phyloP scores from a whole-genome alignment of 139 green algal genomes.

The Zygnema circumcarinatum region DNA sequence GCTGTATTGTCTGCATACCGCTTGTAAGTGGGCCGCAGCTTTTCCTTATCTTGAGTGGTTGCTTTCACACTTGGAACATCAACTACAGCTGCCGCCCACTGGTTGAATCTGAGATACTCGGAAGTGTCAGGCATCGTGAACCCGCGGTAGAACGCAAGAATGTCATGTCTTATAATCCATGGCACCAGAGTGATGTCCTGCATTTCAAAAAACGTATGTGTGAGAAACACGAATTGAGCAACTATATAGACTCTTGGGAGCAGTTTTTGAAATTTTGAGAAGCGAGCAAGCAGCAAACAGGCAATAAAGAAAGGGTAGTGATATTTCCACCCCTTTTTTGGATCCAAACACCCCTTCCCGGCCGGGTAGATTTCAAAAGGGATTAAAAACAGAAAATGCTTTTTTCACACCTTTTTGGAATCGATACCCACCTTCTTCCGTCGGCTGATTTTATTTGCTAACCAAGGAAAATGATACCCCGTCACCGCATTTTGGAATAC shows the following conservation, averaged over 20 bases:
- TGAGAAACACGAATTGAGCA: too few relatives aligned
- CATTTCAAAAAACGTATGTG: conserved; percentile 6
- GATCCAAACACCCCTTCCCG: too few relatives aligned
- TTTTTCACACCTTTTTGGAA: too few relatives aligned
- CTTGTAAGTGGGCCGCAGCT: conserved; percentile 45
- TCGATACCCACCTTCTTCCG: too few relatives aligned
- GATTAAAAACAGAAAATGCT: too few relatives aligned
- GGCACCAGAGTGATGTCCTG: conserved; percentile 50
- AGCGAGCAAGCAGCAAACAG: neutral
- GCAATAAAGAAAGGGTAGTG: neutral
- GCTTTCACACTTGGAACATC: conserved; percentile 39
- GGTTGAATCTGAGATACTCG: conserved; percentile 20
- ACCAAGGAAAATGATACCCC: too few relatives aligned
- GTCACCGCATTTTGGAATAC: too few relatives aligned
- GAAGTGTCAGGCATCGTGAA: conserved; percentile 36
- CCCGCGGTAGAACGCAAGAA: conserved; percentile 46
- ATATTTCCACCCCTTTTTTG: too few relatives aligned
- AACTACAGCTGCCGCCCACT: conserved; percentile 12
- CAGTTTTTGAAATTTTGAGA: neutral
- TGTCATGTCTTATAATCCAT: conserved; percentile 36
- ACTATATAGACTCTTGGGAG: too few relatives aligned
- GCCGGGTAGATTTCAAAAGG: too few relatives aligned
- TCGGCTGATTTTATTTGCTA: too few relatives aligned
- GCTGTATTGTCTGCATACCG: conserved; percentile 58
- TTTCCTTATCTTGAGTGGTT: conserved; percentile 48